Evolutionary conservation across 306 rosid genomes (phyloP), one percentile per base, ranked within the genome.

Genomic region (Spatholobus suberectus): DNA sequence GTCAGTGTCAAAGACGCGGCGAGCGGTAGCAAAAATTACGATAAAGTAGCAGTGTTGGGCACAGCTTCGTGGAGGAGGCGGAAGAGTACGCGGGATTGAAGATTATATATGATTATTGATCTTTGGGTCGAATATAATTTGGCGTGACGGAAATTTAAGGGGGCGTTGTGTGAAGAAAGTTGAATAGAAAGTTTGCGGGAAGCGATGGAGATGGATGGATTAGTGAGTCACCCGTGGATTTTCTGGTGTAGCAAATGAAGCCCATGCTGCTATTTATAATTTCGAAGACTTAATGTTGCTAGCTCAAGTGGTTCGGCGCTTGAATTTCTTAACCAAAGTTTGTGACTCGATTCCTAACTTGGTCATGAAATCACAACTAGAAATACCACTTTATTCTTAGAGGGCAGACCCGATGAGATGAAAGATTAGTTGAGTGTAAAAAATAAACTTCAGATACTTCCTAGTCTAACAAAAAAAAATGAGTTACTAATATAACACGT

Each of bases 1-100:
- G 76, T 74, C 18, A 59, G 29, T 78, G 51, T 34, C 4, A 65
- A 57, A 84, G 77, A 81, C 37, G 82, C 78, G 86, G 86, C 84
- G 70, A 82, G 49, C 43, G 20, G 79, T 38, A 11, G 18, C 73
- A 23, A 68, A 47, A 21, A 68, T 27, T 12, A 17, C 1, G 17
- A 17, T 17, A 34, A 65, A 65, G 44, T 8, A 67, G 46, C 13
- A 13, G 49, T 57, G 52, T n/a, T 6, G 57, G 1, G 27, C 32
- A 20, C 13, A 9, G 62, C 6, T 23, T 57, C 8, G 27, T 2
- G 11, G 58, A 23, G 41, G 70, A 54, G 57, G 57, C 14, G 46
- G 35, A 5, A 61, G 20, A n/a, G n/a, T 10, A 9, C 0, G 41
- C 1, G 41, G 23, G 11, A 7, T n/a, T 52, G 24, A 20, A 4